Evolutionary conservation across 768 basidiomycete genomes (phyloP).

Genomic region (Suillus cothurnatus): DNA sequence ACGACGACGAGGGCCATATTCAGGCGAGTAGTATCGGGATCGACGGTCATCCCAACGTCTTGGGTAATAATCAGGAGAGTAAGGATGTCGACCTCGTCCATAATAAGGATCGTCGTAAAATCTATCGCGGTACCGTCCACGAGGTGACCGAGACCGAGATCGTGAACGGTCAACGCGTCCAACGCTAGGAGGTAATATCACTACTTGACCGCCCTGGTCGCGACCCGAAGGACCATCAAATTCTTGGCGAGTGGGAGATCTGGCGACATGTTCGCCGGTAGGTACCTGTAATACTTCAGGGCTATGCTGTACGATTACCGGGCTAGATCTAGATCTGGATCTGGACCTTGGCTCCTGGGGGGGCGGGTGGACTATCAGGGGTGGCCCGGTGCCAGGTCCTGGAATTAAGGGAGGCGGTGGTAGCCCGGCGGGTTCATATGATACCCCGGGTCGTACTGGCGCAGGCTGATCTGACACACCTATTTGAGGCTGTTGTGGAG

Average conservation of each 20-base stretch:
- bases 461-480: background rate
- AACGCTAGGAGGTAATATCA: constrained; percentile 9
- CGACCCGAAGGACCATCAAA: constrained; percentile 16
- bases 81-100: constrained; percentile 12
- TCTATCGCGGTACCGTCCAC: constrained; percentile 10
- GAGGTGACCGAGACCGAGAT: constrained; percentile 24
- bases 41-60: constrained; percentile 5
- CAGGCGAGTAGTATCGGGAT: constrained; percentile 17
- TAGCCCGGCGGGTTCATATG: background rate
- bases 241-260: constrained; percentile 29
- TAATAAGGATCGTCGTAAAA: constrained; percentile 9
- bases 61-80: constrained; percentile 6
- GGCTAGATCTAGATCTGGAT: constrained; percentile 18
- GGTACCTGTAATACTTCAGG: constrained; percentile 23
- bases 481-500: background rate
- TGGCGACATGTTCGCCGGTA: constrained; percentile 11
- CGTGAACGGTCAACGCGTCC: constrained; percentile 13
- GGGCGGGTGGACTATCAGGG: constrained; percentile 27
- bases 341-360: no score
- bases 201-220: constrained; percentile 4
- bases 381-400: background rate
- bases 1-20: constrained; percentile 11
- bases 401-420: constrained; percentile 11
- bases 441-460: background rate
- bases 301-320: constrained; percentile 19